These are phyloP conservation scores for Tetrahymena elliotti DNA, from an alignment of 73 alveolate species.

Conservation along the genomic window DNA sequence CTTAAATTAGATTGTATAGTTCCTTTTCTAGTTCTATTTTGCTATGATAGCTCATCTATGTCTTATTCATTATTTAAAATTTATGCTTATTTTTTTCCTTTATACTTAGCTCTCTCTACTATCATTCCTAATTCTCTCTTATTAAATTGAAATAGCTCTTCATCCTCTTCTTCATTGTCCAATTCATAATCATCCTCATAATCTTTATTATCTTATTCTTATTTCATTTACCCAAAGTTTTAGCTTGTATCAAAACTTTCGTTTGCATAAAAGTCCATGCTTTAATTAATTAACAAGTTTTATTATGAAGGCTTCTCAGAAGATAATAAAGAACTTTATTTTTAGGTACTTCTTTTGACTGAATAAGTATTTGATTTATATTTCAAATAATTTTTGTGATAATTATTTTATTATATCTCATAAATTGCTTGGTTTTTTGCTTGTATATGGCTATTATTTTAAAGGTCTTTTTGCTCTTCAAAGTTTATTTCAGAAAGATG, in stretches of 20 bases:
- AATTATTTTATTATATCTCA: neutral
- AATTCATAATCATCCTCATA: neutral
- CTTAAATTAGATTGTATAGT: neutral
- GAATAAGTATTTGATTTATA: neutral
- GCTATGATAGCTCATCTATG: neutral
- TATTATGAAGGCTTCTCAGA: neutral
- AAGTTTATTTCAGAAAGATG: neutral
- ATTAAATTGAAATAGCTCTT: neutral
- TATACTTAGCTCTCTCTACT: neutral
- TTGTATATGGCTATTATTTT: neutral
- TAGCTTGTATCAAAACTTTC: neutral
- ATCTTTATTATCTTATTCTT: neutral
- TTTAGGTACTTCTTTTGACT: neutral
- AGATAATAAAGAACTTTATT: neutral
- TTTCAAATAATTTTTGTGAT: neutral
- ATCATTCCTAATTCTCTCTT: neutral
- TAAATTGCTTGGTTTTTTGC: neutral
- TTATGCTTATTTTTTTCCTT: neutral
- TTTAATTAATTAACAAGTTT: neutral
- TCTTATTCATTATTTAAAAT: neutral
- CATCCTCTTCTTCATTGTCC: neutral
- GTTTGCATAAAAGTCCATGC: neutral
- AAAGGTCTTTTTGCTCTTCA: neutral
- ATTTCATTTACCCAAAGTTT: neutral
- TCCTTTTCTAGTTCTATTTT: neutral